Percentiles rank a stretch among this genome's conserved stretches.
Evolutionary conservation across 768 basidiomycete genomes (phyloP).

Genomic region (Podaxis pistillaris): DNA sequence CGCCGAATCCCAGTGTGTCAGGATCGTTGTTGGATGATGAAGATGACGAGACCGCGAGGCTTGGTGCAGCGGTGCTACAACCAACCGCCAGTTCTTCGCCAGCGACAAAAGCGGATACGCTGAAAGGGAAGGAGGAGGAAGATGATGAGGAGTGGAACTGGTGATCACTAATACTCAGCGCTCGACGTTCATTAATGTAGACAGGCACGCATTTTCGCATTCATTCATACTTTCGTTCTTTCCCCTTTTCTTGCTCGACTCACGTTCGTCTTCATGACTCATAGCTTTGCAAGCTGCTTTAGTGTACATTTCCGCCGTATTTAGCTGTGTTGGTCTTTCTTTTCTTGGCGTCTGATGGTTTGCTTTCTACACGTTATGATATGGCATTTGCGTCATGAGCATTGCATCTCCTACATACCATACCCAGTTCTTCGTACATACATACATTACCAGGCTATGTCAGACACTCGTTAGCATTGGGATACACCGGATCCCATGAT

Average conservation of each 20-base stretch:
- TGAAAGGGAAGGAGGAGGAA: slow-evolving; percentile 15
- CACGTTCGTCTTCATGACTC: background rate
- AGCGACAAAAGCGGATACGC: slow-evolving; percentile 4
- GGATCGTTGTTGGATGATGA: slow-evolving; percentile 20
- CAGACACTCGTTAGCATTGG: no score
- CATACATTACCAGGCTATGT: background rate
- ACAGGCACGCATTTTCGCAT: background rate
- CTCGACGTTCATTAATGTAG: background rate
- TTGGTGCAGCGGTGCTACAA: slow-evolving; percentile 22
- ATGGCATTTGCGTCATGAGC: background rate
- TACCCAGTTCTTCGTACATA: background rate
- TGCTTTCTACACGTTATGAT: background rate
- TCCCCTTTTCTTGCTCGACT: background rate
- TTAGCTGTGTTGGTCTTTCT: background rate
- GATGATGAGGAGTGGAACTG: slow-evolving; percentile 65
- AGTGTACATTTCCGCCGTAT: background rate
- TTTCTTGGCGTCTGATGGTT: background rate
- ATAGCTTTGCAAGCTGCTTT: background rate
- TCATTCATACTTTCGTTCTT: background rate
- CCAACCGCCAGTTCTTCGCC: slow-evolving; percentile 16
- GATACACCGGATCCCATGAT: no score
- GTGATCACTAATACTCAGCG: slow-evolving; percentile 17
- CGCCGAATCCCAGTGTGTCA: slow-evolving; percentile 19
- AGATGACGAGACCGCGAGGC: slow-evolving; percentile 23
- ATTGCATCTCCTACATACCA: background rate